Evolutionary conservation across 352 stramenopile genomes (phyloP).

Genomic region (Pythium angustatum): DNA sequence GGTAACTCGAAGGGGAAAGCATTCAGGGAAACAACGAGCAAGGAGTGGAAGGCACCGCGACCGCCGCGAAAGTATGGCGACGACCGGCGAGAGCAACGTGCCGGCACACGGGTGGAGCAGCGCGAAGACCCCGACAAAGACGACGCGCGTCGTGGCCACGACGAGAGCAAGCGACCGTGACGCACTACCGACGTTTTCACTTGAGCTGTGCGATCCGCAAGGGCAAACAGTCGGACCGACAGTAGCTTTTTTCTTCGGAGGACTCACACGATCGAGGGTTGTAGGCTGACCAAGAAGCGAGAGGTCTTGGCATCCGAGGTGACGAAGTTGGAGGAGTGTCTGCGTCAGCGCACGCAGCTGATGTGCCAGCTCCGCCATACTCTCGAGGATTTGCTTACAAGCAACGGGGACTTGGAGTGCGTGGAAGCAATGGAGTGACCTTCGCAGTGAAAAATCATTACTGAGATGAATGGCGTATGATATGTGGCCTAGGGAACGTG

Average conservation of each 20-base stretch:
- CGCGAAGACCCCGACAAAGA: background rate
- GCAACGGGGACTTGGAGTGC: constrained; percentile 35
- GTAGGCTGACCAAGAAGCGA: constrained; percentile 50
- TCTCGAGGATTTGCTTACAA: constrained; percentile 43
- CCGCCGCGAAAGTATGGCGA: background rate
- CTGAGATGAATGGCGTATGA: background rate
- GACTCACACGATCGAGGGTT: background rate
- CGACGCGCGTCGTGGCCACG: background rate
- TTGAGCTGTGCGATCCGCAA: constrained; percentile 17
- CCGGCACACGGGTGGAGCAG: background rate
- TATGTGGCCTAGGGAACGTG: constrained; percentile 1
- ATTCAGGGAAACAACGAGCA: constrained; percentile 2
- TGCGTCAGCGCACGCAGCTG: constrained; percentile 38
- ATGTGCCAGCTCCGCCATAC: constrained; percentile 36
- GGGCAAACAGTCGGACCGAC: too few species aligned
- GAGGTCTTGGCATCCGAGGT: constrained; percentile 39
- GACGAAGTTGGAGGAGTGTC: constrained; percentile 34
- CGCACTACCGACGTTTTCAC: constrained; percentile 6
- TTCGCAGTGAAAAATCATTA: background rate
- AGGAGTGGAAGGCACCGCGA: background rate
- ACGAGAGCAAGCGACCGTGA: background rate
- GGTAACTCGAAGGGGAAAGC: background rate
- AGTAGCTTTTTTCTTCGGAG: too few species aligned
- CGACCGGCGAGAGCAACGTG: background rate
- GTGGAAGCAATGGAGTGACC: background rate